Evolutionary conservation across 805 yeast species (phyloP).

Genomic region (Wickerhamiella domercqiae): DNA sequence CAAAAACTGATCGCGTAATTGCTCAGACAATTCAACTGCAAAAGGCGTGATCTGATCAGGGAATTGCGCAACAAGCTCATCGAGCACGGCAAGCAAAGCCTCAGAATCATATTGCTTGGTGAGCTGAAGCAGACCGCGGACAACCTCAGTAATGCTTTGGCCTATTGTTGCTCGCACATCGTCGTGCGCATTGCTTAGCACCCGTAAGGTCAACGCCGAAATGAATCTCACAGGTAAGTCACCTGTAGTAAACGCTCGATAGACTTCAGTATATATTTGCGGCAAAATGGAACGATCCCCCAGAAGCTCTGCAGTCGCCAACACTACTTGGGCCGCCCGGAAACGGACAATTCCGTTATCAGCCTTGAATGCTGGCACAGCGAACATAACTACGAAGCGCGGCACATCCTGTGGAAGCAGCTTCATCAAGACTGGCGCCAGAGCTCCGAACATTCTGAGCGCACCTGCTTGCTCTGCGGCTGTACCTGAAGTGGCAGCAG

Average conservation of each 20-base stretch:
- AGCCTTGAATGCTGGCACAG: conserved; percentile 51
- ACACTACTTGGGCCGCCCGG: conserved; percentile 30
- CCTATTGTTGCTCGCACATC: conserved; percentile 37
- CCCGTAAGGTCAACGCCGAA: conserved; percentile 74
- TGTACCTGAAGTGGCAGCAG: conserved; percentile 13
- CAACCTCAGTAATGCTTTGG: conserved; percentile 56
- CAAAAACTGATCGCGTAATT: conserved; percentile 54
- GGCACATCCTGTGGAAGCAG: conserved; percentile 48
- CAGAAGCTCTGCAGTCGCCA: conserved; percentile 52
- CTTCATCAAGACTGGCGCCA: conserved; percentile 41
- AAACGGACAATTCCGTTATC: conserved; percentile 56
- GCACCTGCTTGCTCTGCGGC: conserved; percentile 30
- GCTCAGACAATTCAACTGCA: conserved; percentile 49
- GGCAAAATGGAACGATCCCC: conserved; percentile 51
- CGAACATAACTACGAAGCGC: conserved; percentile 52
- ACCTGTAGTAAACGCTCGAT: conserved; percentile 31
- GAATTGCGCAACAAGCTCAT: conserved; percentile 83
- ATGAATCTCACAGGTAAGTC: conserved; percentile 65
- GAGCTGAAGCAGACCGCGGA: conserved; percentile 60
- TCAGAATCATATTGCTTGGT: conserved; percentile 79
- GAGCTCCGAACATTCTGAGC: conserved; percentile 59
- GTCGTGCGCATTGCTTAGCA: conserved; percentile 45
- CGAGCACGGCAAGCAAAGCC: conserved; percentile 78
- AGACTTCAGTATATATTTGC: conserved; percentile 29
- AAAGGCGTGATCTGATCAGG: conserved; percentile 84